Conservation (phyloP, 169 alveolate species). For the Cryptosporidium baileyi region DNA sequence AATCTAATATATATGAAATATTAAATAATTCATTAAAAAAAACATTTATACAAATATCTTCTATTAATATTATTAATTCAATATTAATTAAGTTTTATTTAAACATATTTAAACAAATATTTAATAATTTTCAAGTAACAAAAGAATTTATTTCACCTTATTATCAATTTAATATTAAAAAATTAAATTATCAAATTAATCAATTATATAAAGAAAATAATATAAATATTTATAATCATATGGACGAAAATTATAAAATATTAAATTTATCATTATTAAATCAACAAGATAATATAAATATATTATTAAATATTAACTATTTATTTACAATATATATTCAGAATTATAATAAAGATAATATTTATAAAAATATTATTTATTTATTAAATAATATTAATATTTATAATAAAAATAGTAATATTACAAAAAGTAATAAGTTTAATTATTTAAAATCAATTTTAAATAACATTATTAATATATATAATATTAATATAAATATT, state of each 20-base stretch:
- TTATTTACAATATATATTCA: conserved; percentile 8
- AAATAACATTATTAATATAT: neutral
- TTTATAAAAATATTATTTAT: conserved; percentile 5
- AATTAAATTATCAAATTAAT: conserved; percentile 10
- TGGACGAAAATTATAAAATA: conserved; percentile 18
- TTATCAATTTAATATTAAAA: conserved; percentile 15
- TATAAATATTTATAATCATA: conserved; percentile 45
- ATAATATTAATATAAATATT: neutral
- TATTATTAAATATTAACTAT: neutral
- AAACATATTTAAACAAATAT: neutral
- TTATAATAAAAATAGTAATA: neutral
- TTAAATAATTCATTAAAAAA: neutral
- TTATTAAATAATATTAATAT: neutral
- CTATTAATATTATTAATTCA: neutral
- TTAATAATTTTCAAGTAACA: conserved; percentile 26
- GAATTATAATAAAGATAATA: neutral
- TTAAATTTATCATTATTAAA: conserved; percentile 32
- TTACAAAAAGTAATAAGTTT: neutral
- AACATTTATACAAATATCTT: neutral
- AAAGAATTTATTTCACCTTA: conserved; percentile 58
- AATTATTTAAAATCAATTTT: neutral
- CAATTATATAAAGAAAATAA: neutral
- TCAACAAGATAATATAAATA: neutral
- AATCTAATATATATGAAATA: too few species aligned
- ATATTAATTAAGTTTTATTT: conserved; percentile 55